Evolutionary conservation across 2,329 filamentous ascomycete species (phyloP), one percentile per base, ranked within the genome.

Genomic region (Colletotrichum cereale): DNA sequence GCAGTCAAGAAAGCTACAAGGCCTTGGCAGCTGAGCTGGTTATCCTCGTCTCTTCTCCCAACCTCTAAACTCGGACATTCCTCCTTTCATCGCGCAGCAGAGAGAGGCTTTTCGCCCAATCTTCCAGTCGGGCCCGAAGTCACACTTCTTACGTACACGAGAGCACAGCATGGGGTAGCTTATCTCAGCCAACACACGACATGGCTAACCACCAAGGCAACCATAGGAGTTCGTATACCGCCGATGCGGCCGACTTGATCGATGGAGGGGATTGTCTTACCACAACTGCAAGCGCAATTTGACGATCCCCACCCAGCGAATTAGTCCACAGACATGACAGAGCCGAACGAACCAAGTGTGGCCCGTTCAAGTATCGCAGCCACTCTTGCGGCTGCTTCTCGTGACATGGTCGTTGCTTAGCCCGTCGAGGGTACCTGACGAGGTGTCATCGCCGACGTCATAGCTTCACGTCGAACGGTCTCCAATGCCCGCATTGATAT

Each of bases 21-120:
- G 18, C 16, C 40, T 67, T 50, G 62, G 38, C 31, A n/a, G 31
- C 67, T 38, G 40, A 31, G 26, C 34, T 52, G n/a, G 26, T 36
- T 58, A 18, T 62, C 36, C 44, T 68, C 52, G 52, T 68, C 64
- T 14, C 21, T 36, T 68, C 64, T 62, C 47, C n/a, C 36, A 38
- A 31, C 68, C 42, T 29, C 47, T 53, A 48, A 67, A 67, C 29
- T 48, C 36, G 53, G 68, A 71, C 50, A 58, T n/a, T 34, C 38
- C 36, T 34, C 42, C 56, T 48, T 62, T 47, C 68, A 52, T 62
- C 38, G 53, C 58, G 53, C 65, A 57, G 29, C 56, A 57, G 34
- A 48, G 31, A 38, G n/a, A n/a, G n/a, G n/a, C n/a, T n/a, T 62
- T 68, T 52, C 58, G 53, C 52, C 68, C 52, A 29, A 63, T 53